Evolutionary conservation across 768 basidiomycete genomes (phyloP), one percentile per base, ranked within the genome.

Genomic region (Tubosaeta sp.): DNA sequence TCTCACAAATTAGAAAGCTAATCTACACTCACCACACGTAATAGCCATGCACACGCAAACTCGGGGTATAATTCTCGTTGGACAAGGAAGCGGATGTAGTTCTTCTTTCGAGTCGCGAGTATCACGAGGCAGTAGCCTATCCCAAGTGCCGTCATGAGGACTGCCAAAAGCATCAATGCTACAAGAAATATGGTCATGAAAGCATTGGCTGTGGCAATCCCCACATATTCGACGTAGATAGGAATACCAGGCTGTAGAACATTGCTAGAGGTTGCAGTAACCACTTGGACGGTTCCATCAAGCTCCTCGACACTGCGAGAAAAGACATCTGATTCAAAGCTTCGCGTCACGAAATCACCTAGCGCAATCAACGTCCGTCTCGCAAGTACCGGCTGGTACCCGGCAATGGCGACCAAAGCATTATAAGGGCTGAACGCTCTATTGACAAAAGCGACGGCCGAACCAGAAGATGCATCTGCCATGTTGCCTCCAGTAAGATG

Each of bases 141-240:
- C 5, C 65, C 73, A 47, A 90, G 73, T 5, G 80, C 55, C 0
- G 65, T 78, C 13, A 80, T 39, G 14, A 79, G 69, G 54, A 90
- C 78, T 14, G 81, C 85, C 51, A 85, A 68, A 31, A 89, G 63
- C 47, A 90, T 81, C 59, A 97, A 76, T 10, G 75, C 73, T 42
- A 80, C 73, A 39, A 94, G 71, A 68, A 96, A 94, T n/a, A 84
- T 71, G 5, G 91, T 94, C 79, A 90, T 87, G 71, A 91, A 96
- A 7, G 87, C 87, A 69, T 96, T 94, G 48, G 86, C 87, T 0
- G 85, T 86, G 10, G 87, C 83, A 51, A 97, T 87, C 48, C 83
- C 80, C 22, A 90, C 68, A 13, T 81, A 79, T 61, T 87, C 92
- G 54, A 82, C 83, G 59, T 85, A 94, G 29, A 89, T 86, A 4